phyloP scores from a whole-genome alignment of 148 eudicot species.

The Oxyria digyna region DNA sequence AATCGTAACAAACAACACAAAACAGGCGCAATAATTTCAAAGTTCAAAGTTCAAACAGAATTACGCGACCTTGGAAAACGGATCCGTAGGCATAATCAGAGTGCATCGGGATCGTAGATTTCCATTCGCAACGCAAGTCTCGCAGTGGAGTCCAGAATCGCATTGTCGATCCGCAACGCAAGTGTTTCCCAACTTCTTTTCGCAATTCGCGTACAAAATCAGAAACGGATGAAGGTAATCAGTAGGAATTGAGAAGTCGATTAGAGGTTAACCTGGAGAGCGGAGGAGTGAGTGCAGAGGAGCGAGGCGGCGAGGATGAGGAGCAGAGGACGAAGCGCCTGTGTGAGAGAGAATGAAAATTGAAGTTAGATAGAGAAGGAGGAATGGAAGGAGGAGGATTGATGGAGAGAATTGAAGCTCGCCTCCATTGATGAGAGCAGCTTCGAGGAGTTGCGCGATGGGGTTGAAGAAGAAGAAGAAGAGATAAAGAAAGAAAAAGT shows the following conservation, averaged over 20 bases:
- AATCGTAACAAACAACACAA: background rate
- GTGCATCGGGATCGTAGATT: conserved; percentile 69
- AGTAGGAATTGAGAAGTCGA: too few species aligned
- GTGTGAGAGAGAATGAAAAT: background rate
- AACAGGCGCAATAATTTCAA: background rate
- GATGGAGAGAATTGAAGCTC: background rate
- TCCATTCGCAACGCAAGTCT: conserved; percentile 63
- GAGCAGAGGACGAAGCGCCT: background rate
- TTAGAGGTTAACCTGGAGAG: conserved; percentile 5
- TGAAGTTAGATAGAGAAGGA: background rate
- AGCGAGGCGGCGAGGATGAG: background rate
- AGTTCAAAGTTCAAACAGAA: background rate
- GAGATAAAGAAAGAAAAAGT: background rate
- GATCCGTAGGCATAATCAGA: conserved; percentile 58
- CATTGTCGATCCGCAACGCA: conserved; percentile 43
- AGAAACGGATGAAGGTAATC: too few species aligned
- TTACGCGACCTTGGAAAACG: conserved; percentile 43
- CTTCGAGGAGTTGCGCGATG: background rate
- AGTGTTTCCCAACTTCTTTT: conserved; percentile 38
- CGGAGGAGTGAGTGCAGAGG: background rate
- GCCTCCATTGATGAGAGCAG: conserved; percentile 4
- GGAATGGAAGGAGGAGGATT: background rate
- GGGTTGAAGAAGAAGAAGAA: background rate
- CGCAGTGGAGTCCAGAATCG: conserved; percentile 72
- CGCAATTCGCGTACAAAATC: too few species aligned